Conservation (phyloP, 2,329 filamentous ascomycete genomes). For the Pyricularia grisea region DNA sequence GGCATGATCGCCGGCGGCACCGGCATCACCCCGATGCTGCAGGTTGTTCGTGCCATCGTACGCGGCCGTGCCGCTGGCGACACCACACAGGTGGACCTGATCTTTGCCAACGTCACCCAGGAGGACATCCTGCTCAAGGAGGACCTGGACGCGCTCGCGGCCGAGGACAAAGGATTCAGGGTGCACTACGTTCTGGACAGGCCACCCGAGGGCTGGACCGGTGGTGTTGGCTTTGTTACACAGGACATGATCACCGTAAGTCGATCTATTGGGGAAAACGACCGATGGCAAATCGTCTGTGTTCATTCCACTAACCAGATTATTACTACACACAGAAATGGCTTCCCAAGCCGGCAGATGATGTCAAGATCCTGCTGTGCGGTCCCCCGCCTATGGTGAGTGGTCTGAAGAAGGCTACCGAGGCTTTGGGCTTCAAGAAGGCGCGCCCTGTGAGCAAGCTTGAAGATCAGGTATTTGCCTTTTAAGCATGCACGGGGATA, state of each 20-base stretch:
- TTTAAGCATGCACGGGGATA: slow-evolving; percentile 33
- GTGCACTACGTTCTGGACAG: slow-evolving; percentile 96
- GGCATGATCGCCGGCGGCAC: slow-evolving; percentile 98
- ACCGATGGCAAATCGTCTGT: not conserved
- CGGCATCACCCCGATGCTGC: slow-evolving; percentile 97
- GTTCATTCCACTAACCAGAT: slow-evolving; percentile 14
- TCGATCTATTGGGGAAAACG: not conserved
- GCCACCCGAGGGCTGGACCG: slow-evolving; percentile 83
- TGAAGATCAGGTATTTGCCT: slow-evolving; percentile 95
- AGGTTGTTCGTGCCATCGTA: slow-evolving; percentile 85
- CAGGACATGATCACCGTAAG: slow-evolving; percentile 78
- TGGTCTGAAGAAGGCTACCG: slow-evolving; percentile 92
- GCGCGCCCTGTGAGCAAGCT: slow-evolving; percentile 93
- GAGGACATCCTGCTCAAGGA: slow-evolving; percentile 92
- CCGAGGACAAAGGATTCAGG: slow-evolving; percentile 71
- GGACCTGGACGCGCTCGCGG: slow-evolving; percentile 68
- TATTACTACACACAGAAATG: slow-evolving; percentile 48
- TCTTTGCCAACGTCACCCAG: slow-evolving; percentile 92
- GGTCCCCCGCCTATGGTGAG: slow-evolving; percentile 95
- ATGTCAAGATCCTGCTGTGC: slow-evolving; percentile 91
- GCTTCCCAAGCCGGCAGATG: slow-evolving; percentile 71
- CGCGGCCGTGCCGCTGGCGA: slow-evolving; percentile 70
- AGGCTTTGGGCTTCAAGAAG: slow-evolving; percentile 84
- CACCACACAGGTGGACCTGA: slow-evolving; percentile 81
- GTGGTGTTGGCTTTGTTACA: slow-evolving; percentile 91